Evolutionary conservation across 1,139 yeast genomes (phyloP).

Genomic region (Yamadazyma dushanensis): DNA sequence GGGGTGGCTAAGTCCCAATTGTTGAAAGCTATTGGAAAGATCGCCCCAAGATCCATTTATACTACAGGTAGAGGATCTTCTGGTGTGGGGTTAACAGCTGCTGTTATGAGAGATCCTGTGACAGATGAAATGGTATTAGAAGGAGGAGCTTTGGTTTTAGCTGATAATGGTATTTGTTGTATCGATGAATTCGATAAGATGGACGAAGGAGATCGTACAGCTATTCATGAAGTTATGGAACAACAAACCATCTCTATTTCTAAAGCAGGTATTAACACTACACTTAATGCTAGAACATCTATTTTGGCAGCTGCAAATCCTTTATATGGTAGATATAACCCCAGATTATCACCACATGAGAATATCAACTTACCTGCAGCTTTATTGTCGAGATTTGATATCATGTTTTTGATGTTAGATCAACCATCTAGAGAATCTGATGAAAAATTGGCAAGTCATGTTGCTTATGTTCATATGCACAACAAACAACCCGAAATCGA

Average conservation of each 20-base stretch:
- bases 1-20: slow-evolving; percentile 99
- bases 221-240: slow-evolving; percentile 99
- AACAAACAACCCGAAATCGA: slow-evolving; percentile 80
- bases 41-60: slow-evolving; percentile 96
- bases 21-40: slow-evolving; percentile 84
- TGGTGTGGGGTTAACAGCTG: slow-evolving; percentile 98
- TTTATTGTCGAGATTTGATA: slow-evolving; percentile 89
- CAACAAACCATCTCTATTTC: slow-evolving; percentile 98
- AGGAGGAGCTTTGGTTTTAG: slow-evolving; percentile 97
- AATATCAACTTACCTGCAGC: slow-evolving; percentile 98
- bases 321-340: slow-evolving; percentile 90
- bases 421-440: slow-evolving; percentile 79
- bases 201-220: slow-evolving; percentile 97
- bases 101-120: slow-evolving; percentile 97
- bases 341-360: slow-evolving; percentile 86
- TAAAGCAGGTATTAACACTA: slow-evolving; percentile 97
- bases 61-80: slow-evolving; percentile 99
- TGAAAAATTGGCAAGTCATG: slow-evolving; percentile 87
- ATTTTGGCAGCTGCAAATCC: slow-evolving; percentile 99
- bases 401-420: slow-evolving; percentile 83
- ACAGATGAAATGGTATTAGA: slow-evolving; percentile 98
- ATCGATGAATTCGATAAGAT: slow-evolving; percentile 98
- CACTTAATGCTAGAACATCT: slow-evolving; percentile 93
- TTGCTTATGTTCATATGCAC: slow-evolving; percentile 94
- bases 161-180: slow-evolving; percentile 98